Base-by-base conservation (phyloP, 164 flowering plant species). In the Brasenia schreberi region DNA sequence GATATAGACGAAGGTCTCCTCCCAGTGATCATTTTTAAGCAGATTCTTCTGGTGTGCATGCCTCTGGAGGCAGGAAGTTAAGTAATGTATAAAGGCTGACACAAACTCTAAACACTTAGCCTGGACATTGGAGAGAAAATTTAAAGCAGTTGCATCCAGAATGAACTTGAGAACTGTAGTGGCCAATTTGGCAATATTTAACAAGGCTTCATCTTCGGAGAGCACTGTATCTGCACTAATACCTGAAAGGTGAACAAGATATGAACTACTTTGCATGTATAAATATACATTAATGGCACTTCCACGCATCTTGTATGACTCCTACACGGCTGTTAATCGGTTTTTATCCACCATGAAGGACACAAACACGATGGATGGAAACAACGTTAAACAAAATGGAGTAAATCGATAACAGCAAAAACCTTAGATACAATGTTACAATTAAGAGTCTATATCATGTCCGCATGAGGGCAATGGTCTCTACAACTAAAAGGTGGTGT, bases 151-250 rank as follows among this genome's bases (percentile, higher is more conserved):
- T 11, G 86, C 82, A 79, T 91, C 96, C 65, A 79, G 80, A 53
- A 83, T 68, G 76, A 80, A 85, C 81, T 85, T 90, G 73, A 89
- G 81, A 66, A 88, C 73, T 66, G 83, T 78, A 12, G 87, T 84
- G 27, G 79, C 79, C 77, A 83, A 77, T 84, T 85, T 88, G 75
- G 85, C 76, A 69, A 73, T 72, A 66, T 80, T 81, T 18, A 71
- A 62, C 42, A 78, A 76, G 69, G 63, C 74, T 49, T 67, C 76
- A 56, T 69, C 71, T 52, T 72, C 76, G 11, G 73, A 58, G 44
- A 64, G 49, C 60, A 42, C 42, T n/a, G 74, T 65, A 42, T 19
- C 19, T 10, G 23, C 14, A 18, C 43, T 64, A 44, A 56, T 43
- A 62, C 83, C 96, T 85, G 53, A 77, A 82, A 59, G 6, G 64